Conservation (phyloP, 148 eudicot genomes). For the Rhododendron molle region DNA sequence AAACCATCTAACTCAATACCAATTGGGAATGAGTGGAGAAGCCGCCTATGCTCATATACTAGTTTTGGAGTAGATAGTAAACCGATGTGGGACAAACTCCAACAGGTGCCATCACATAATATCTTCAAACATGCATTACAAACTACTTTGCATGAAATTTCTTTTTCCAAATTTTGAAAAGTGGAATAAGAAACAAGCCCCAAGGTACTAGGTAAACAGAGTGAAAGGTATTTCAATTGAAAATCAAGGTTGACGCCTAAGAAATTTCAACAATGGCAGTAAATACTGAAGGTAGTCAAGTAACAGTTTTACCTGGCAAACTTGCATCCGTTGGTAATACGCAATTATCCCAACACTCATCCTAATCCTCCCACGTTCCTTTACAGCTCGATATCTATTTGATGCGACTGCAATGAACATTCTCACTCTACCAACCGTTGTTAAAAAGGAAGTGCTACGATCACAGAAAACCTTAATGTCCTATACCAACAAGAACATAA, state of each 20-base stretch:
- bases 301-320: conserved; percentile 46
- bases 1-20: no score
- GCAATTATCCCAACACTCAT: conserved; percentile 59
- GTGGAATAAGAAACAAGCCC: not conserved
- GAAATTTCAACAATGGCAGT: not conserved
- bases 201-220: not conserved
- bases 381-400: conserved; percentile 30
- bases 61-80: no score
- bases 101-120: not conserved
- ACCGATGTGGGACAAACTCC: no score
- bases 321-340: conserved; percentile 56
- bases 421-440: conserved; percentile 35
- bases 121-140: not conserved
- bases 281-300: not conserved
- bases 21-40: no score
- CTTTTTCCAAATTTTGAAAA: not conserved
- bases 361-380: conserved; percentile 35
- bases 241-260: not conserved
- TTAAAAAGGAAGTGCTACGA: not conserved
- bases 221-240: not conserved
- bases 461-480: conserved; percentile 8
- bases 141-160: not conserved
- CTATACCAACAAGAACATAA: conserved; percentile 6
- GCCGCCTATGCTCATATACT: no score
- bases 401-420: conserved; percentile 47